These are phyloP conservation scores for Elongisporangium prolatum DNA, from an alignment of 352 stramenopile genomes.

Conservation along the genomic window DNA sequence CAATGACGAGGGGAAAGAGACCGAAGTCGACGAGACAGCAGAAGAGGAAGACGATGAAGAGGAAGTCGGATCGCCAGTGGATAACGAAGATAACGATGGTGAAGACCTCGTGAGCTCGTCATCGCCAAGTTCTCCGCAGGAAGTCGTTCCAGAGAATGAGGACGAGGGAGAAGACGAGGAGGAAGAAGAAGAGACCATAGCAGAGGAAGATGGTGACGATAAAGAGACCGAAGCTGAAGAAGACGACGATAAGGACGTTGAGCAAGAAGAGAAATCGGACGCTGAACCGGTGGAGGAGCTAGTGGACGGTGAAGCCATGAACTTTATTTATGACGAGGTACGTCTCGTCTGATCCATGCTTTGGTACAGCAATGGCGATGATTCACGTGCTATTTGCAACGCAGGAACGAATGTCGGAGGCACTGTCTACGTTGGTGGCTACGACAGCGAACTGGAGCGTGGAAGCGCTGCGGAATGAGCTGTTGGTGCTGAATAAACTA, in stretches of 20 bases:
- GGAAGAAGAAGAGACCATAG: constrained; percentile 3
- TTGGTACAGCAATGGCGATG: constrained; percentile 1
- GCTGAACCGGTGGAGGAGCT: no score
- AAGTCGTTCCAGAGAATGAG: constrained; percentile 9
- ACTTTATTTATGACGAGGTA: constrained; percentile 86
- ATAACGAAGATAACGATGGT: not conserved
- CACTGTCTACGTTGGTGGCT: constrained; percentile 43
- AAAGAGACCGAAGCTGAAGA: constrained; percentile 2
- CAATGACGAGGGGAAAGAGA: constrained; percentile 13
- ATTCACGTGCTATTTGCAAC: constrained; percentile 1
- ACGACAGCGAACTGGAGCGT: constrained; percentile 68
- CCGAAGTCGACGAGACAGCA: not conserved
- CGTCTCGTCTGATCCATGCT: constrained; percentile 1
- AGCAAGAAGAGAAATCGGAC: constrained; percentile 3
- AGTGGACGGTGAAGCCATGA: no score
- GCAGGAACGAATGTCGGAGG: constrained; percentile 46
- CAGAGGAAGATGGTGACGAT: not conserved
- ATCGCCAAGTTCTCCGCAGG: not conserved
- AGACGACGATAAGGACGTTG: no score
- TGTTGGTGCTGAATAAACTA: constrained; percentile 67
- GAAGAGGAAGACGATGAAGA: constrained; percentile 2
- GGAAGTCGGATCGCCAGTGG: constrained; percentile 10
- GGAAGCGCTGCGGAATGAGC: constrained; percentile 64
- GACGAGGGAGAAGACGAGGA: constrained; percentile 10
- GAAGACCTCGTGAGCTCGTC: not conserved